These are phyloP conservation scores for Scedosporium apiospermum DNA, from an alignment of 2,329 filamentous ascomycete species.

Conservation along the genomic window DNA sequence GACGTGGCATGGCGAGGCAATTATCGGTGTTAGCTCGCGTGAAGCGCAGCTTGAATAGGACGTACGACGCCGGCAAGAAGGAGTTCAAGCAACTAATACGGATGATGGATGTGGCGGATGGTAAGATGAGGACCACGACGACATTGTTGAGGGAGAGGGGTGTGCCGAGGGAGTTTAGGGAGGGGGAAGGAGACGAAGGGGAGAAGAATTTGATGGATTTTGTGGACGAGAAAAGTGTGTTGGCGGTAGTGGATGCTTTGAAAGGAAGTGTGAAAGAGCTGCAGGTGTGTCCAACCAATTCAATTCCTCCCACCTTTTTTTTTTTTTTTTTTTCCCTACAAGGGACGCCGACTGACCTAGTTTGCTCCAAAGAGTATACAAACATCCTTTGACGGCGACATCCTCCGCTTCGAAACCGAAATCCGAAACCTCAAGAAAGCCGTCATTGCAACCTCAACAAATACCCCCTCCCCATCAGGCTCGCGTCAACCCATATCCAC, in stretches of 20 bases:
- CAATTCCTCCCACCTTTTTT: background rate
- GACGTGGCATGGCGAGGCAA: conserved; percentile 50
- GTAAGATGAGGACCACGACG: conserved; percentile 57
- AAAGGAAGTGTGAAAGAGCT: conserved; percentile 63
- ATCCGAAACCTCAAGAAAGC: conserved; percentile 55
- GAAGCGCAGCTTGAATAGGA: conserved; percentile 39
- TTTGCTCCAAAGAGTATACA: conserved; percentile 43
- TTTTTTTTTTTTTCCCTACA: background rate
- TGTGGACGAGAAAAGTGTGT: conserved; percentile 62
- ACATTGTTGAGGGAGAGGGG: conserved; percentile 51
- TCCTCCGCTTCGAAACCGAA: conserved; percentile 66
- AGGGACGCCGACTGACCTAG: conserved; percentile 9
- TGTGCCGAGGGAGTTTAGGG: conserved; percentile 56
- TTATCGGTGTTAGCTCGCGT: conserved; percentile 40
- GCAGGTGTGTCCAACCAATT: conserved; percentile 37
- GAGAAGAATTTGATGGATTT: conserved; percentile 63
- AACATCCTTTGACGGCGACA: conserved; percentile 65
- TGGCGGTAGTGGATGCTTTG: conserved; percentile 54
- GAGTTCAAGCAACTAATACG: conserved; percentile 54
- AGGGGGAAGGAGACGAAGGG: conserved; percentile 37
- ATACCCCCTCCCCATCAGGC: conserved; percentile 5
- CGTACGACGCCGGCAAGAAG: conserved; percentile 47
- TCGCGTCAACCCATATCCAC: conserved; percentile 31
- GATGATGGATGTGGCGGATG: conserved; percentile 57
- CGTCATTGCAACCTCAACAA: conserved; percentile 25